Evolutionary conservation across 2,329 filamentous ascomycete genomes (phyloP), one percentile per base, ranked within the genome.

Genomic region (Colletotrichum sp.): DNA sequence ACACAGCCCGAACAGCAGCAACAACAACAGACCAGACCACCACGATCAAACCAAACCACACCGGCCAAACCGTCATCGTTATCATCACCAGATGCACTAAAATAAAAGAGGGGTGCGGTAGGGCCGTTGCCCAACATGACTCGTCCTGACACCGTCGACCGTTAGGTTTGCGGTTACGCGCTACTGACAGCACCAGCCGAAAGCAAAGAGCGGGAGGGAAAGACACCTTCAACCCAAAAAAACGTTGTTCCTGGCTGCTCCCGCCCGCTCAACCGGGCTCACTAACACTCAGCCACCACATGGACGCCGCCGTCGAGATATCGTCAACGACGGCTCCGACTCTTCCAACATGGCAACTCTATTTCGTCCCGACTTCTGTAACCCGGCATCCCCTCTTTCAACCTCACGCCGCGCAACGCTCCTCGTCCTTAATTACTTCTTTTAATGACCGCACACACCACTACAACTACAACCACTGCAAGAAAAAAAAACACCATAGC

Each of bases 101-200:
- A 34, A 18, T 32, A 30, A 60, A 57, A 69, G 67, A 57, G 67
- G 55, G 61, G 72, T 65, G 36, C 70, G 59, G 59, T 67, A 67
- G 60, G 61, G 64, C 63, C 72, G 66, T 70, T 74, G 30, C 28
- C 60, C 26, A 55, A 71, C 73, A 75, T 75, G 70, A 75, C 73
- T 75, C 73, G 73, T 64, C 64, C 70, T 64, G 63, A 36, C 70
- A 34, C 70, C 73, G 64, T 75, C 32, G 68, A 65, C 70, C 70
- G 70, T 73, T 69, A 67, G 63, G 70, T 67, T 75, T 69, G 64
- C 59, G 26, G 64, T 48, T 68, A 64, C 64, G 73, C 70, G 70
- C 70, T 71, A 75, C 32, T 67, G 69, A 75, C 68, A 67, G 69
- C 68, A 30, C 63, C 57, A 43, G 30, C 61, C 72, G 36, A 67